phyloP scores from a whole-genome alignment of 352 stramenopile species.

The Globisporangium barbulae region DNA sequence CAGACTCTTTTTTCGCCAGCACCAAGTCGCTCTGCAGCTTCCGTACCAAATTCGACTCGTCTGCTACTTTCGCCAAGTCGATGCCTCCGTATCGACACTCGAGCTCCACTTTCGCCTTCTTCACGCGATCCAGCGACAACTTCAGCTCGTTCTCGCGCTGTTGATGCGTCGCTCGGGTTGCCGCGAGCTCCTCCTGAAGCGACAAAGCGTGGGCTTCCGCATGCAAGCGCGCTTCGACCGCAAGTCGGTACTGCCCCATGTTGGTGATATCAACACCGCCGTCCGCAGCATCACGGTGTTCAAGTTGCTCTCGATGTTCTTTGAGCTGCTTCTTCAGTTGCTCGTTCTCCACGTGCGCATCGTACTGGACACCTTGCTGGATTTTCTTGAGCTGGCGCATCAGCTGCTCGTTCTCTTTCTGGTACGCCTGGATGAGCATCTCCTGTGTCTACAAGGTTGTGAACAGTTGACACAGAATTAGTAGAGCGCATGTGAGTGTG shows the following conservation, averaged over 20 bases:
- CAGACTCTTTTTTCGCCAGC: conserved; percentile 44
- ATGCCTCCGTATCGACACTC: conserved; percentile 79
- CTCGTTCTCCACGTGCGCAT: conserved; percentile 78
- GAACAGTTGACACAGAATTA: neutral
- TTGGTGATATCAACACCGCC: conserved; percentile 22
- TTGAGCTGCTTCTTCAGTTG: conserved; percentile 47
- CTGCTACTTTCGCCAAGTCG: conserved; percentile 51
- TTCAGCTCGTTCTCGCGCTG: conserved; percentile 65
- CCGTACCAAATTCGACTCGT: conserved; percentile 46
- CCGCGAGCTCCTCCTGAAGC: conserved; percentile 60
- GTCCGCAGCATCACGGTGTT: conserved; percentile 13
- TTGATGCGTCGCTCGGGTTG: conserved; percentile 30
- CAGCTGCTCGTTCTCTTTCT: conserved; percentile 79
- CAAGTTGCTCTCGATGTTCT: conserved; percentile 31
- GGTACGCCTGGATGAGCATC: conserved; percentile 70
- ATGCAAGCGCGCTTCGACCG: conserved; percentile 59
- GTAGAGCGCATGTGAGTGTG: neutral
- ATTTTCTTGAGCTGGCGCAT: conserved; percentile 76
- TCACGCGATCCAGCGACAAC: conserved; percentile 67
- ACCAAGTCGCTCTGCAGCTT: conserved; percentile 43
- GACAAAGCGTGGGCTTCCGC: conserved; percentile 50
- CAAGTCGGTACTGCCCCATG: conserved; percentile 43
- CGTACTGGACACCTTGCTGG: conserved; percentile 56
- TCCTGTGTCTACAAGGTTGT: conserved; percentile 53
- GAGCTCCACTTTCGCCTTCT: conserved; percentile 77